Evolutionary conservation across 208 protist genomes (phyloP).

Genomic region (Blechomonas ayalai): DNA sequence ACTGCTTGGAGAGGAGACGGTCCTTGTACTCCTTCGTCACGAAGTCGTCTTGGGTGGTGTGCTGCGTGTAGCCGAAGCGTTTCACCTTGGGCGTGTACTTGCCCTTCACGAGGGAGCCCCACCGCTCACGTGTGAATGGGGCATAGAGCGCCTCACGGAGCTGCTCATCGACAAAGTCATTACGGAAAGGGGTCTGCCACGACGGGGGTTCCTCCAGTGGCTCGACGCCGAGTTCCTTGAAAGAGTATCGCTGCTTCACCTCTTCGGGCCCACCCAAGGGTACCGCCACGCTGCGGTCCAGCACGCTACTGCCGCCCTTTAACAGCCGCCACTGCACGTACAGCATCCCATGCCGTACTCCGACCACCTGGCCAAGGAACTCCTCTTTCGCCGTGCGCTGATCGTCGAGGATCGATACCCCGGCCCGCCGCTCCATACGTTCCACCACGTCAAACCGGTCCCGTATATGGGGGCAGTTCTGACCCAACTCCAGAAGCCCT

Average conservation of each 20-base stretch:
- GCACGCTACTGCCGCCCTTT: slow-evolving; percentile 28
- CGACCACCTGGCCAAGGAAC: slow-evolving; percentile 70
- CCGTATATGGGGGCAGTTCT: slow-evolving; percentile 49
- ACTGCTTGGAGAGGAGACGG: slow-evolving; percentile 71
- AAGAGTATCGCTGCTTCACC: slow-evolving; percentile 27
- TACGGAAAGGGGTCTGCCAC: slow-evolving; percentile 88
- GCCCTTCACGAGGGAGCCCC: slow-evolving; percentile 61
- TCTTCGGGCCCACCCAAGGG: slow-evolving; percentile 37
- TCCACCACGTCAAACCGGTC: slow-evolving; percentile 21
- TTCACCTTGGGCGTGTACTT: slow-evolving; percentile 87
- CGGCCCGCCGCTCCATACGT: slow-evolving; percentile 15
- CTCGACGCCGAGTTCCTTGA: slow-evolving; percentile 26
- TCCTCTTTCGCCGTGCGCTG: slow-evolving; percentile 58
- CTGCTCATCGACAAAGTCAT: slow-evolving; percentile 79
- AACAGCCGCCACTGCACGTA: slow-evolving; percentile 82
- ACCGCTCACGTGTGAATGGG: slow-evolving; percentile 71
- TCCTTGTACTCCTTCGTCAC: slow-evolving; percentile 89
- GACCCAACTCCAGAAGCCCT: slow-evolving; percentile 57
- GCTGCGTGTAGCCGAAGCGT: slow-evolving; percentile 82
- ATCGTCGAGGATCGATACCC: slow-evolving; percentile 25
- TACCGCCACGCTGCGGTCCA: slow-evolving; percentile 69
- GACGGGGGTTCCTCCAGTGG: slow-evolving; percentile 68
- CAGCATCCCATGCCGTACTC: slow-evolving; percentile 59
- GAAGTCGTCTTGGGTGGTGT: slow-evolving; percentile 86
- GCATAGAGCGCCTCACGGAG: slow-evolving; percentile 60